A percentile compares a stretch with the other conserved stretches of the same genome.
phyloP scores from a whole-genome alignment of 768 basidiomycete species.

The Lactarius hengduanensis region DNA sequence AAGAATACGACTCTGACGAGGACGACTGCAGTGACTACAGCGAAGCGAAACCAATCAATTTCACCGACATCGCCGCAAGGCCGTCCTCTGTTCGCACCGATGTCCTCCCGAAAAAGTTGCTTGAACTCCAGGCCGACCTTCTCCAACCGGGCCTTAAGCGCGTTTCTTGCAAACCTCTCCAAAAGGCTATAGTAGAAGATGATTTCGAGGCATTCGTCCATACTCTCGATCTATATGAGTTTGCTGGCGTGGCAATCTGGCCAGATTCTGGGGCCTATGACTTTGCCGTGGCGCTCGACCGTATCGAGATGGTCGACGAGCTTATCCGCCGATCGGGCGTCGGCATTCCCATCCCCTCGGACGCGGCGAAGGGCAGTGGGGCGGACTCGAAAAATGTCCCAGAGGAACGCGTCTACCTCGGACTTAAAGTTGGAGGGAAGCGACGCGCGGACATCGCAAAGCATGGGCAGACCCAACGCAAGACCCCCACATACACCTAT shows the following conservation, averaged over 20 bases:
- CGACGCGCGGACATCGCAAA: conserved; percentile 53
- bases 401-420: conserved; percentile 47
- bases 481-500: neutral
- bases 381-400: conserved; percentile 39
- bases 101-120: conserved; percentile 40
- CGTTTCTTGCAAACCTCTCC: conserved; percentile 32
- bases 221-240: conserved; percentile 44
- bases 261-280: conserved; percentile 19
- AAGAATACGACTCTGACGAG: conserved; percentile 36
- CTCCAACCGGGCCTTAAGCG: conserved; percentile 6
- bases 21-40: conserved; percentile 35
- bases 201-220: conserved; percentile 54
- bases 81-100: conserved; percentile 45
- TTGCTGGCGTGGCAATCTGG: conserved; percentile 36
- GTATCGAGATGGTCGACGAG: conserved; percentile 53
- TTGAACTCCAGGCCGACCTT: conserved; percentile 30
- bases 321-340: conserved; percentile 53
- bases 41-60: conserved; percentile 44
- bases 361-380: conserved; percentile 36
- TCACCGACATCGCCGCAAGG: conserved; percentile 53
- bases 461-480: conserved; percentile 27
- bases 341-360: conserved; percentile 29
- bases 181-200: conserved; percentile 41
- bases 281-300: conserved; percentile 41
- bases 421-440: conserved; percentile 61